Evolutionary conservation across 768 basidiomycete species (phyloP).

Genomic region (Strobilomyces echinocephalus): DNA sequence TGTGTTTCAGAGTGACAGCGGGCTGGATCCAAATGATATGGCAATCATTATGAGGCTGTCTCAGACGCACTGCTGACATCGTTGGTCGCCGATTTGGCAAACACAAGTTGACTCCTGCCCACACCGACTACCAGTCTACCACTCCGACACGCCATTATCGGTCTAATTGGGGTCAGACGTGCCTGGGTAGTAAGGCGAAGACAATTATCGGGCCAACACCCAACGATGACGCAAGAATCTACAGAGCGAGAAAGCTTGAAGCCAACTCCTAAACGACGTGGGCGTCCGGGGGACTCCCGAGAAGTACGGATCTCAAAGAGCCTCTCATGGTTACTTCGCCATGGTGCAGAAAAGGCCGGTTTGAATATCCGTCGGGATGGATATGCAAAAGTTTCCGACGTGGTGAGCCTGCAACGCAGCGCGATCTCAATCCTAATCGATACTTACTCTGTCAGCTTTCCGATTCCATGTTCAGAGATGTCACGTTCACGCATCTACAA

Average conservation of each 20-base stretch:
- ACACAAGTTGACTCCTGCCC: background rate
- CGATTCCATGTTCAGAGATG: conserved; percentile 58
- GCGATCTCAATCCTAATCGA: background rate
- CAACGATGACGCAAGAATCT: conserved; percentile 7
- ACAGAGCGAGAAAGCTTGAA: conserved; percentile 9
- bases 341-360: conserved; percentile 76
- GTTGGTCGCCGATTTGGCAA: background rate
- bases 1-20: conserved; percentile 1
- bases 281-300: conserved; percentile 56
- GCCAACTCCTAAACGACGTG: conserved; percentile 46
- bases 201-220: conserved; percentile 4
- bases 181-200: background rate
- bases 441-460: conserved; percentile 46
- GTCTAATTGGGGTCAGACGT: background rate
- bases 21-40: conserved; percentile 5
- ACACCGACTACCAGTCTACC: background rate
- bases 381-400: conserved; percentile 73
- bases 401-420: conserved; percentile 53
- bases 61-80: background rate
- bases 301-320: conserved; percentile 79
- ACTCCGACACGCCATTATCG: background rate
- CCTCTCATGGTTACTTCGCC: conserved; percentile 86
- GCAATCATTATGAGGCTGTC: conserved; percentile 10
- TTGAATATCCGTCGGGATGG: conserved; percentile 79
- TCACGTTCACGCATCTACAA: conserved; percentile 53